These are phyloP conservation scores for Sordariomycetes sp. DNA, from an alignment of 2,329 filamentous ascomycete genomes.

Conservation along the genomic window DNA sequence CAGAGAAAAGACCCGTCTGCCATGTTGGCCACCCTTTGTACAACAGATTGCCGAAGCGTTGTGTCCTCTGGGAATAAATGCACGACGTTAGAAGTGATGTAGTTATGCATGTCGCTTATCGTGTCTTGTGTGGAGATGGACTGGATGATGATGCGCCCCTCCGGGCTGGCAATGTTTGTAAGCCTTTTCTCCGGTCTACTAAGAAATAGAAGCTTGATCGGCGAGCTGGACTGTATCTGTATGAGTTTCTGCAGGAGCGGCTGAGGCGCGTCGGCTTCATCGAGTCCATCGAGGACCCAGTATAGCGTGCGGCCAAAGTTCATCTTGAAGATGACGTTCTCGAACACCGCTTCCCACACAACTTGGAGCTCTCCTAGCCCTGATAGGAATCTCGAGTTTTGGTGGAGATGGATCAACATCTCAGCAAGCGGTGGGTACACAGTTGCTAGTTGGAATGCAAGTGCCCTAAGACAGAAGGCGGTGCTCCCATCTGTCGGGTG, in stretches of 20 bases:
- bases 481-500: background rate
- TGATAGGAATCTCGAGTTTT: background rate
- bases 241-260: background rate
- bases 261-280: background rate
- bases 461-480: background rate
- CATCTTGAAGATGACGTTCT: background rate
- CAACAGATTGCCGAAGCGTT: background rate
- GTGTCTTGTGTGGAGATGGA: background rate
- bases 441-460: background rate
- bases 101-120: background rate
- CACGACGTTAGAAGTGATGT: background rate
- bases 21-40: background rate
- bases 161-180: background rate
- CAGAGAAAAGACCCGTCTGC: background rate
- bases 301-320: background rate
- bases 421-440: background rate
- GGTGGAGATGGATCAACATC: background rate
- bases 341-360: background rate
- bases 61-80: background rate
- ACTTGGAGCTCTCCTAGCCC: background rate
- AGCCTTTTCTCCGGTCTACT: background rate
- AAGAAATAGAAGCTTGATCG: background rate
- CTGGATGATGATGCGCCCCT: background rate
- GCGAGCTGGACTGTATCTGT: background rate
- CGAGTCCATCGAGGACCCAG: constrained; percentile 1